These are phyloP conservation scores for Cercophora sp. DNA, from an alignment of 495 filamentous ascomycete species.

Conservation along the genomic window DNA sequence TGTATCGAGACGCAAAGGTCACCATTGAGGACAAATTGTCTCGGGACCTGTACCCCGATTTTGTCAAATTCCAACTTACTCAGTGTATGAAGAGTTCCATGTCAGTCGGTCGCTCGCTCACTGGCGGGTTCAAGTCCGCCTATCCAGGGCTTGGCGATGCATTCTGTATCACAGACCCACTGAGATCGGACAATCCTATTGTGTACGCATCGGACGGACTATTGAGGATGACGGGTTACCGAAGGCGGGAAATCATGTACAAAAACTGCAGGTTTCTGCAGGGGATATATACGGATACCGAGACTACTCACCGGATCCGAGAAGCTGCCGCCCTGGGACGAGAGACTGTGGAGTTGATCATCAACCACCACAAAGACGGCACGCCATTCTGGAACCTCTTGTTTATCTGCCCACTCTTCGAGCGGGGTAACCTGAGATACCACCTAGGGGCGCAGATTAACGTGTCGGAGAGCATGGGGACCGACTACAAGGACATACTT, in stretches of 20 bases:
- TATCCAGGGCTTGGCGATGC: constrained; percentile 36
- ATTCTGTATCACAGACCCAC: constrained; percentile 32
- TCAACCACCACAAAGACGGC: constrained; percentile 51
- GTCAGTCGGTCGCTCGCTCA: constrained; percentile 5
- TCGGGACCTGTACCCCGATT: constrained; percentile 46
- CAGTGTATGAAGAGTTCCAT: constrained; percentile 25
- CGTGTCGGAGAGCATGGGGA: constrained; percentile 49
- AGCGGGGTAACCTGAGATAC: constrained; percentile 40
- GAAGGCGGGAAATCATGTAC: constrained; percentile 42
- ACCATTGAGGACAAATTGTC: constrained; percentile 42
- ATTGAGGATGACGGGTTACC: constrained; percentile 45
- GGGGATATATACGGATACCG: constrained; percentile 42
- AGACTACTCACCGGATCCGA: constrained; percentile 37
- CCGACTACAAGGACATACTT: constrained; percentile 43
- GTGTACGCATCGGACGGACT: constrained; percentile 51
- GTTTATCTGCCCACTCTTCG: constrained; percentile 48
- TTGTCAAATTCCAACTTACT: constrained; percentile 38
- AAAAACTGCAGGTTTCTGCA: constrained; percentile 52
- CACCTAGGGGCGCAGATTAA: constrained; percentile 56
- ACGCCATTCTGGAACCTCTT: constrained; percentile 55
- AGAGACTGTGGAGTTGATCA: constrained; percentile 48
- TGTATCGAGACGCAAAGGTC: constrained; percentile 43
- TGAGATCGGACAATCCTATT: constrained; percentile 44
- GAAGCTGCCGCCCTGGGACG: constrained; percentile 36
- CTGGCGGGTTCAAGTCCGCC: constrained; percentile 14